Evolutionary conservation across 83 land plant genomes (phyloP).

Genomic region (Isoetes engelmannii): DNA sequence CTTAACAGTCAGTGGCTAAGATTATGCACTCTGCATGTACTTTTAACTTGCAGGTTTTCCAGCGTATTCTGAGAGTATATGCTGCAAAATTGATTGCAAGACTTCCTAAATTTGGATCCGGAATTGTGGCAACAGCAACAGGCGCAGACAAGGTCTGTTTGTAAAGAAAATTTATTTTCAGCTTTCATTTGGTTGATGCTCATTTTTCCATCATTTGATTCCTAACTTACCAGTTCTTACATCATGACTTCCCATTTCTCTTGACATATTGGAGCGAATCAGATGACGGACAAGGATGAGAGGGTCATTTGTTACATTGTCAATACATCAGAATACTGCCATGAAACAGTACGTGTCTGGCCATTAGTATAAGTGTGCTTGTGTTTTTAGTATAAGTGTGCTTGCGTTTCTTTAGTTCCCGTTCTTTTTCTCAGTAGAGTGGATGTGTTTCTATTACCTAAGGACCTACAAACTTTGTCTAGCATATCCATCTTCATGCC

Average conservation of each 20-base stretch:
- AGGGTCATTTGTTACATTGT: conserved; percentile 11
- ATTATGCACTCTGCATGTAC: background rate
- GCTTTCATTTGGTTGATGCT: too few species aligned
- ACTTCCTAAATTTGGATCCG: background rate
- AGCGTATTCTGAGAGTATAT: conserved; percentile 5
- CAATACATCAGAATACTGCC: conserved; percentile 4
- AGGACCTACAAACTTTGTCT: too few species aligned
- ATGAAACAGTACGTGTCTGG: conserved; percentile 1
- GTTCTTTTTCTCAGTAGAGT: too few species aligned
- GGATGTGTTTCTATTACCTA: too few species aligned
- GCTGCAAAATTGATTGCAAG: conserved; percentile 9
- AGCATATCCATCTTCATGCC: too few species aligned
- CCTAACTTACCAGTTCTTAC: too few species aligned
- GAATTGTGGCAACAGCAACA: conserved; percentile 6
- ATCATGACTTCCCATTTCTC: background rate
- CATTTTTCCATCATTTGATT: too few species aligned
- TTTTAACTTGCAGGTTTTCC: background rate
- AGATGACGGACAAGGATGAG: conserved; percentile 6
- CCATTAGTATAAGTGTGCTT: background rate
- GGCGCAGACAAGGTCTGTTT: background rate
- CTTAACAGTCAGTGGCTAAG: background rate
- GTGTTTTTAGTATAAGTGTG: background rate
- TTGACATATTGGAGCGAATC: background rate
- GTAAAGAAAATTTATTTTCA: too few species aligned
- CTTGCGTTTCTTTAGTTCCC: too few species aligned